A percentile compares a stretch with the other conserved stretches of the same genome.
Conservation (phyloP, 768 basidiomycete genomes). For the Lactifluus hygrophoroides region DNA sequence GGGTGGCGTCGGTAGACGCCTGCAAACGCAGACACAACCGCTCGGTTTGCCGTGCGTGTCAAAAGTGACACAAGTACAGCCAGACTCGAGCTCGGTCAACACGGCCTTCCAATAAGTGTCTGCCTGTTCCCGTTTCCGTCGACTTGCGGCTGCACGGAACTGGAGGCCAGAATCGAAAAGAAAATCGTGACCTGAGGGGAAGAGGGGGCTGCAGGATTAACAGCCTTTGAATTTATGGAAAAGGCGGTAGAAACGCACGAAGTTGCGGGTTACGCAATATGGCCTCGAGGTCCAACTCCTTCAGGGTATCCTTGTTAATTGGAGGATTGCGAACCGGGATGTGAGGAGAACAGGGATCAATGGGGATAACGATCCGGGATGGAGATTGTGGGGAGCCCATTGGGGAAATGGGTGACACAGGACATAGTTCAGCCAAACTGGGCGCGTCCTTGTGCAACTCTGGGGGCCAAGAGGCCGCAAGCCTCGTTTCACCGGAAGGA, state of each 20-base stretch:
- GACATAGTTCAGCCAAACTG: conserved; percentile 9
- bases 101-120: conserved; percentile 86
- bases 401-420: conserved; percentile 21
- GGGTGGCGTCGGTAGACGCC: conserved; percentile 22
- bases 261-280: conserved; percentile 88
- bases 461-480: conserved; percentile 21
- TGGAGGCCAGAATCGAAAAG: conserved; percentile 81
- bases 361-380: conserved; percentile 28
- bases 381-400: conserved; percentile 19
- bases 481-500: conserved; percentile 19
- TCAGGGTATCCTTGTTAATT: conserved; percentile 76
- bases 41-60: conserved; percentile 46
- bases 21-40: conserved; percentile 43
- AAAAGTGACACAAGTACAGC: conserved; percentile 80
- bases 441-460: conserved; percentile 21
- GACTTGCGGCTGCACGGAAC: conserved; percentile 68
- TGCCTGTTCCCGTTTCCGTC: conserved; percentile 59
- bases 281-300: conserved; percentile 75
- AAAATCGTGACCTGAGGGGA: conserved; percentile 72
- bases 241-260: conserved; percentile 45
- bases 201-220: conserved; percentile 10
- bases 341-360: conserved; percentile 40
- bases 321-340: conserved; percentile 65
- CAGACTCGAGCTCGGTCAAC: conserved; percentile 62
- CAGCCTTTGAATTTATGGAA: neutral